A percentile compares a stretch with the other conserved stretches of the same genome.
Conservation (phyloP, 2,329 filamentous ascomycete species). For the Colletotrichum sp. region DNA sequence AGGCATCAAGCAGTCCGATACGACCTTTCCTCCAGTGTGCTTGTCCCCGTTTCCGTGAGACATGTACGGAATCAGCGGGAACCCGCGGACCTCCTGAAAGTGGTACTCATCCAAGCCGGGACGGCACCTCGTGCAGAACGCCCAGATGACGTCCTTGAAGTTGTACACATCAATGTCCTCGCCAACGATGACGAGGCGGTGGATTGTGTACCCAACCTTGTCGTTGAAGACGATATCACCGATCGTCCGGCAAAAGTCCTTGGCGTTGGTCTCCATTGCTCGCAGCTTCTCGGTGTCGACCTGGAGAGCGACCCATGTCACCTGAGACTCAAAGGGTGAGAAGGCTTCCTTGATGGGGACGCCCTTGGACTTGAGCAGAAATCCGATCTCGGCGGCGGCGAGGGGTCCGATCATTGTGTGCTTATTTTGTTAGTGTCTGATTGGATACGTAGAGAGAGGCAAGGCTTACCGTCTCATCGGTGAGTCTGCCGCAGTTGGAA, state of each 20-base stretch:
- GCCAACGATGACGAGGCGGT: conserved; percentile 50
- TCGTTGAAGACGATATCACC: conserved; percentile 47
- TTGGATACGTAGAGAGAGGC: accelerated
- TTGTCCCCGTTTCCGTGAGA: conserved; percentile 35
- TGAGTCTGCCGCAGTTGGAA: conserved; percentile 48
- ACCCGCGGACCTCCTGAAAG: conserved; percentile 48
- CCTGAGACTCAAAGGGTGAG: conserved; percentile 50
- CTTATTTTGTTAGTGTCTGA: not conserved
- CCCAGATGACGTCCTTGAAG: conserved; percentile 52
- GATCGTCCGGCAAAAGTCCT: conserved; percentile 42
- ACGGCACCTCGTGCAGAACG: conserved; percentile 51
- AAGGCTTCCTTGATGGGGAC: conserved; percentile 50
- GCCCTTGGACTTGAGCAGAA: conserved; percentile 36
- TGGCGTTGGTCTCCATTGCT: conserved; percentile 53
- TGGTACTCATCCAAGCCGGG: conserved; percentile 47
- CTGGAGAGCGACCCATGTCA: conserved; percentile 56
- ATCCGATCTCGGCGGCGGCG: conserved; percentile 46
- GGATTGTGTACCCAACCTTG: conserved; percentile 47
- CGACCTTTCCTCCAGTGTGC: conserved; percentile 46
- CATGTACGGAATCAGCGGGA: conserved; percentile 52
- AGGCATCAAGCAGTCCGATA: conserved; percentile 48
- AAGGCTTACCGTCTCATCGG: conserved; percentile 43
- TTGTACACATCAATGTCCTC: conserved; percentile 55
- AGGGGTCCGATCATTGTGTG: conserved; percentile 44
- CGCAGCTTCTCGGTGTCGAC: conserved; percentile 63